Percentiles rank a stretch among this genome's conserved stretches.
These are phyloP conservation scores for Wickerhamiella siamensis DNA, from an alignment of 805 yeast species.

Conservation along the genomic window DNA sequence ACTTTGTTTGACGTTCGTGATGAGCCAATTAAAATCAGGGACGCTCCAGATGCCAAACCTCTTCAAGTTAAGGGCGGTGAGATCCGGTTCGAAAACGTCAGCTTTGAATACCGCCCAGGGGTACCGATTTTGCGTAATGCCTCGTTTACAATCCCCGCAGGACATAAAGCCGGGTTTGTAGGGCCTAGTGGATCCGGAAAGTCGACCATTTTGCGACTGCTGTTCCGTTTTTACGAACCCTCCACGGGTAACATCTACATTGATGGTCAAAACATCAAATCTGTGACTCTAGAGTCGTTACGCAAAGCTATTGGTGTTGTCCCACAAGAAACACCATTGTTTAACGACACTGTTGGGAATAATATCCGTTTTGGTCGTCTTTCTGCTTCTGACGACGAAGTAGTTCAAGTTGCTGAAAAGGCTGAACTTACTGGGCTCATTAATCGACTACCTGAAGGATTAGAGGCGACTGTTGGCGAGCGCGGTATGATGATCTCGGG, in stretches of 20 bases:
- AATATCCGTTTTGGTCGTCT: conserved; percentile 78
- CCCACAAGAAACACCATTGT: conserved; percentile 94
- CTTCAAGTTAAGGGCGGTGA: conserved; percentile 56
- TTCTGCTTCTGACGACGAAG: conserved; percentile 58
- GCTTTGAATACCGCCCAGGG: conserved; percentile 83
- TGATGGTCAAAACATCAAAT: conserved; percentile 77
- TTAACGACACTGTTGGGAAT: conserved; percentile 79
- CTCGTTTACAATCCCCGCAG: conserved; percentile 76
- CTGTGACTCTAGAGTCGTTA: conserved; percentile 60
- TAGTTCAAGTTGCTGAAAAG: conserved; percentile 43
- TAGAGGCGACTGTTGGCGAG: conserved; percentile 83
- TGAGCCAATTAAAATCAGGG: conserved; percentile 51
- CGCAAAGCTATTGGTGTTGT: conserved; percentile 75
- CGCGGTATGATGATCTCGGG: conserved; percentile 97
- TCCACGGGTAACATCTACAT: conserved; percentile 60
- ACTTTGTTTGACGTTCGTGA: conserved; percentile 74
- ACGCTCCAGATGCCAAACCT: conserved; percentile 48
- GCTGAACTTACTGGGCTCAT: conserved; percentile 59
- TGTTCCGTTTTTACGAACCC: conserved; percentile 84
- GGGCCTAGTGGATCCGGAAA: conserved; percentile 97
- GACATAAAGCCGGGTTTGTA: conserved; percentile 81
- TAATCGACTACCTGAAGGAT: conserved; percentile 65
- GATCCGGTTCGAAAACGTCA: conserved; percentile 75
- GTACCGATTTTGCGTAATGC: conserved; percentile 75
- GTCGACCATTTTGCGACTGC: conserved; percentile 69